A percentile compares a stretch with the other conserved stretches of the same genome.
These are phyloP conservation scores for Aurifilum marmelostoma DNA, from an alignment of 2,329 filamentous ascomycete species.

Conservation along the genomic window DNA sequence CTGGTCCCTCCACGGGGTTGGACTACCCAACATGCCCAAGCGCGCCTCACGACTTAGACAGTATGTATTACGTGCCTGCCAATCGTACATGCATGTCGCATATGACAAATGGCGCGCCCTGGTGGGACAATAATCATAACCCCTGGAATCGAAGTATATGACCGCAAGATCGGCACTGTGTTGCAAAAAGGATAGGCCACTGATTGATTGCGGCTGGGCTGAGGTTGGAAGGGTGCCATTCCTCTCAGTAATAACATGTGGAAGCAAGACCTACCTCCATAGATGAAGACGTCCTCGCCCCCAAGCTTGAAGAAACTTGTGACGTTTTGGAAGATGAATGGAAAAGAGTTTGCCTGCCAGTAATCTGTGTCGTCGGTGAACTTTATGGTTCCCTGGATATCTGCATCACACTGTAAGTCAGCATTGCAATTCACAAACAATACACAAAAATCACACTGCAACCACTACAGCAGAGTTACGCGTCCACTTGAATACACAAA, in stretches of 20 bases:
- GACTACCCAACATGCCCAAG: not conserved
- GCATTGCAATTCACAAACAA: slow-evolving; percentile 20
- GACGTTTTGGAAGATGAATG: slow-evolving; percentile 65
- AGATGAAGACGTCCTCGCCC: slow-evolving; percentile 68
- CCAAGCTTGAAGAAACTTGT: slow-evolving; percentile 70
- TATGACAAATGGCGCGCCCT: not conserved
- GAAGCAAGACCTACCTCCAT: slow-evolving; percentile 50
- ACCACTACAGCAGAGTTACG: slow-evolving; percentile 19
- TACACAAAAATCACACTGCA: not conserved
- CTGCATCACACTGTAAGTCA: slow-evolving; percentile 29
- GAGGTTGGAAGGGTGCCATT: not conserved
- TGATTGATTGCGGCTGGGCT: not conserved
- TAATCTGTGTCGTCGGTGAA: slow-evolving; percentile 70
- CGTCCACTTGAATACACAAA: too few species aligned
- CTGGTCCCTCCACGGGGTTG: not conserved
- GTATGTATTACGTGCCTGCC: not conserved
- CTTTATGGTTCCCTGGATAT: slow-evolving; percentile 45
- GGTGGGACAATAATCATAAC: not conserved
- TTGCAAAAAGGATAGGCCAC: not conserved
- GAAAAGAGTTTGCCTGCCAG: slow-evolving; percentile 67
- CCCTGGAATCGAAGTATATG: slow-evolving; percentile 9
- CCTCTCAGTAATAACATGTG: not conserved
- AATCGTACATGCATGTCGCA: slow-evolving; percentile 10
- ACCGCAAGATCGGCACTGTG: slow-evolving; percentile 10
- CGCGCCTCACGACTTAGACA: not conserved